Evolutionary conservation across 768 basidiomycete genomes (phyloP).

Genomic region (Tricholoma bakamatsutake): DNA sequence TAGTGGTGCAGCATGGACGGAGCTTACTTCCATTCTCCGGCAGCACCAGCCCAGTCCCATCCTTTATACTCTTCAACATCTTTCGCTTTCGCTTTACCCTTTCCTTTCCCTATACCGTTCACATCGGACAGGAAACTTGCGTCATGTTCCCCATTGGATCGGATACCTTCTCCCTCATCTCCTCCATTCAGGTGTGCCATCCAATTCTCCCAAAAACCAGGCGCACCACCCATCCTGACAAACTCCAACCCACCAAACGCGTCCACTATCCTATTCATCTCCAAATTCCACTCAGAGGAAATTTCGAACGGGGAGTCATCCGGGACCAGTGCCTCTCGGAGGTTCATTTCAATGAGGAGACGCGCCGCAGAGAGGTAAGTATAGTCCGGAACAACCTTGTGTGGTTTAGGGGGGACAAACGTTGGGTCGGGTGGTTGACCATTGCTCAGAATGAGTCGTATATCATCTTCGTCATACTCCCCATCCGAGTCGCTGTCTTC

Average conservation of each 20-base stretch:
- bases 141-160: neutral
- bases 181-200: slow-evolving; percentile 11
- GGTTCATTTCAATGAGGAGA: slow-evolving; percentile 45
- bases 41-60: slow-evolving; percentile 57
- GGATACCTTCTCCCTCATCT: slow-evolving; percentile 1
- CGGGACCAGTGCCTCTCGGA: slow-evolving; percentile 31
- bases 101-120: slow-evolving; percentile 8
- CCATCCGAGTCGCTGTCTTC: slow-evolving; percentile 13
- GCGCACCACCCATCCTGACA: slow-evolving; percentile 33
- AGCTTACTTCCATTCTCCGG: slow-evolving; percentile 48
- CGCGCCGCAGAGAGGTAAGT: slow-evolving; percentile 45
- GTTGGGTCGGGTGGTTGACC: slow-evolving; percentile 10
- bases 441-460: slow-evolving; percentile 11
- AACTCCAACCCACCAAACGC: slow-evolving; percentile 26
- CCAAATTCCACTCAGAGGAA: neutral
- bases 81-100: slow-evolving; percentile 13
- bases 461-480: slow-evolving; percentile 13
- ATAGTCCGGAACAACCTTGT: slow-evolving; percentile 39
- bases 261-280: slow-evolving; percentile 8
- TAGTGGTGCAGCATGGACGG: neutral
- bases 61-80: slow-evolving; percentile 24
- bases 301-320: neutral
- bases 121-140: no score
- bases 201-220: slow-evolving; percentile 31
- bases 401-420: slow-evolving; percentile 15